Conservation (phyloP, 2,329 filamentous ascomycete species). For the Sclerotinia borealis region DNA sequence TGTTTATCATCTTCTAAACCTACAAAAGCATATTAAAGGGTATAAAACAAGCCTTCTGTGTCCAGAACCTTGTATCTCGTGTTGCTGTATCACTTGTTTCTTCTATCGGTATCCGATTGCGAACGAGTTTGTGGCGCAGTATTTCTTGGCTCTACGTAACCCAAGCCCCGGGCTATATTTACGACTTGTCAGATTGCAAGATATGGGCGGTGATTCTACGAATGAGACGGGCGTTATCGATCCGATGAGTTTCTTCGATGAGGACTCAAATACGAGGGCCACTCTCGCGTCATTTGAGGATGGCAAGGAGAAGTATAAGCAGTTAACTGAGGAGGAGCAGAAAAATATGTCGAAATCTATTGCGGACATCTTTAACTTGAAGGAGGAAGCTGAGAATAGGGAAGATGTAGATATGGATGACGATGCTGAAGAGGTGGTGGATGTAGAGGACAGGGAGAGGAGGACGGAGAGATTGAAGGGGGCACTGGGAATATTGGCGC, state of each 20-base stretch:
- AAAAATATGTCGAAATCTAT: slow-evolving; percentile 18
- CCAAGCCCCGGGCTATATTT: background rate
- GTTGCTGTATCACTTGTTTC: background rate
- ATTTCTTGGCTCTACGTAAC: slow-evolving; percentile 1
- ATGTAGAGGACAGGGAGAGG: slow-evolving; percentile 26
- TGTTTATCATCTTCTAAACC: background rate
- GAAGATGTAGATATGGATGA: slow-evolving; percentile 18
- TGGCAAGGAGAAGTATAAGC: background rate
- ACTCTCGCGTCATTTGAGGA: background rate
- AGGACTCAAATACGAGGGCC: background rate
- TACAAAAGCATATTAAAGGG: background rate
- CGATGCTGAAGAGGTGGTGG: slow-evolving; percentile 24
- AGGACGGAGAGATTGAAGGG: slow-evolving; percentile 28
- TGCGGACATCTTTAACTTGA: slow-evolving; percentile 19
- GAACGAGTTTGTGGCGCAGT: background rate
- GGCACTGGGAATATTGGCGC: slow-evolving; percentile 24
- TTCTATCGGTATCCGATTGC: background rate
- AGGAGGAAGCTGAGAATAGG: slow-evolving; percentile 13
- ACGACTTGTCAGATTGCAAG: background rate
- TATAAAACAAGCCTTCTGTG: background rate
- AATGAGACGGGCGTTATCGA: background rate
- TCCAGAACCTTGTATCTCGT: background rate
- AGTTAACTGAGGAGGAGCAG: slow-evolving; percentile 15
- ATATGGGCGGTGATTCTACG: background rate
- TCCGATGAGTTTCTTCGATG: background rate